A percentile compares a stretch with the other conserved stretches of the same genome.
Evolutionary conservation across 192 early-diverging fungal species (phyloP).

Genomic region (Phlyctochytrium bullatum): DNA sequence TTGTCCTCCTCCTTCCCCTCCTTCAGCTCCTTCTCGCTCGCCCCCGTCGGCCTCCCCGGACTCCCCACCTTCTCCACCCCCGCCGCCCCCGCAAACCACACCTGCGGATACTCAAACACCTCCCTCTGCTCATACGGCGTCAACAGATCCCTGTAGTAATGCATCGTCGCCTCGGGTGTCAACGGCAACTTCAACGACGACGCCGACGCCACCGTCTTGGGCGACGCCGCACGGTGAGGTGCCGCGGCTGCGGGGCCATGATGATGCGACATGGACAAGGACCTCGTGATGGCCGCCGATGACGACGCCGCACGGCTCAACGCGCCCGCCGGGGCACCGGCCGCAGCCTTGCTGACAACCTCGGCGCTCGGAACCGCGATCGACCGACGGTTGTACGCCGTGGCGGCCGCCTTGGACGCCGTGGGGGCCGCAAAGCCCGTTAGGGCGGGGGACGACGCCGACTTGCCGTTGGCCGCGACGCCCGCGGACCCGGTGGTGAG

Average conservation of each 20-base stretch:
- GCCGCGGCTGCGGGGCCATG: neutral
- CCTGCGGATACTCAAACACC: conserved; percentile 76
- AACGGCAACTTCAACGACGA: conserved; percentile 37
- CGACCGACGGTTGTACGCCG: too few relatives aligned
- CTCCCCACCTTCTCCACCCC: conserved; percentile 60
- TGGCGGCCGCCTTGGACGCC: too few relatives aligned
- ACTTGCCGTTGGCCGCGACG: too few relatives aligned
- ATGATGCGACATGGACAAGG: neutral
- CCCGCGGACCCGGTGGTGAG: too few relatives aligned
- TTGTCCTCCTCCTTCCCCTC: conserved; percentile 48
- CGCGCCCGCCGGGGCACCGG: neutral
- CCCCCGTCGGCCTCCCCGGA: conserved; percentile 56
- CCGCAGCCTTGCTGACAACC: neutral
- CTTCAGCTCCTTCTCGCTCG: too few relatives aligned
- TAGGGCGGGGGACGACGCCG: too few relatives aligned
- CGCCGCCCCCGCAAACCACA: conserved; percentile 89
- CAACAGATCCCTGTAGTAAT: conserved; percentile 54
- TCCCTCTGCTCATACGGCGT: conserved; percentile 85
- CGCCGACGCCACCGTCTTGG: neutral
- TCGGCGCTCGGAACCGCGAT: neutral
- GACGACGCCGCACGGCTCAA: neutral
- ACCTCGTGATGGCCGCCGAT: neutral
- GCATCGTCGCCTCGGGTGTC: conserved; percentile 38
- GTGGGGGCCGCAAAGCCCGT: too few relatives aligned
- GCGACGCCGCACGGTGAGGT: neutral